Base-by-base conservation (phyloP, 1,284 basidiomycete genomes). In the Irpex lacteus region DNA sequence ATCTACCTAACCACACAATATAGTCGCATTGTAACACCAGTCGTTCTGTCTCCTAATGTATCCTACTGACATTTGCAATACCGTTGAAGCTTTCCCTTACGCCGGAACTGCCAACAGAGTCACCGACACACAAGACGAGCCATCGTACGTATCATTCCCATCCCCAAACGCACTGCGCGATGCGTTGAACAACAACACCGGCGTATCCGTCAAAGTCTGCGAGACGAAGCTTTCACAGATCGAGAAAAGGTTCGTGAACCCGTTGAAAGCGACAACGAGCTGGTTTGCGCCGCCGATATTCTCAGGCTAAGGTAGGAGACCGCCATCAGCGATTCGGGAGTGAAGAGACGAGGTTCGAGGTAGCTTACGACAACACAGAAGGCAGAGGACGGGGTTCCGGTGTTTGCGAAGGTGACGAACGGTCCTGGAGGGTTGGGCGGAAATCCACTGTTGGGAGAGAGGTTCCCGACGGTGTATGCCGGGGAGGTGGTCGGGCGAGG, bases 341-440 rank as follows among this genome's bases (percentile, higher is more conserved):
- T 26, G 26, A n/a, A 26, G 21, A 40, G 37, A 18, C 11, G 21
- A 26, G 26, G 26, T 26, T 26, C 2, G 26, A 26, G 26, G 26
- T 26, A 50, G 59, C 65, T 63, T 26, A 66, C 65, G 53, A 66
- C 60, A 5, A 61, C 38, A 60, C 65, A 66, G 56, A 63, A 63
- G 1, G 26, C 40, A 3, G 60, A 44, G 6, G 62, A 47, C 0
- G 60, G 40, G 6, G 62, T 15, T 6, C 21, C 37, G 11, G 49
- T 61, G 60, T 66, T 66, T 15, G 59, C 26, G 44, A 60, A 63
- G 15, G 55, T 58, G 19, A 49, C 59, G 53, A 59, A 66, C 49
- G 55, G 65, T 4, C 59, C 53, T 8, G 61, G 36, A 5, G 59
- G 49, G 19, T 62, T 53, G 21, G 55, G 18, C 34, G 60, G 60